Evolutionary conservation across 257 asterid species (phyloP), one percentile per base, ranked within the genome.

Genomic region (Solanum lycopersicoides): DNA sequence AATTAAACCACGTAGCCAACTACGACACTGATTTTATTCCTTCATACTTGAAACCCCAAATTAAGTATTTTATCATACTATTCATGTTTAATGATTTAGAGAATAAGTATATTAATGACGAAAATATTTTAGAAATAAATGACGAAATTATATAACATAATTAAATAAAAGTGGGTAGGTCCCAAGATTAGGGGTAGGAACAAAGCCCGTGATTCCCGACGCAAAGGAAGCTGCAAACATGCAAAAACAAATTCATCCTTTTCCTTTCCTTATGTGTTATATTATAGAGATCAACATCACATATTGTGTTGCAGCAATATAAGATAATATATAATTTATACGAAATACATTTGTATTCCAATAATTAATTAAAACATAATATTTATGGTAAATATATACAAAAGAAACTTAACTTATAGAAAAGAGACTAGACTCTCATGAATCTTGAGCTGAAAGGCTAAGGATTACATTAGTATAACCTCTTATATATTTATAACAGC

Each of bases 171-270:
- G 35, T 34, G 53, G 86, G 89, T 89, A 88, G 93, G 96, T 77
- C 93, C 90, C 83, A 89, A 84, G 71, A 88, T 89, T 88, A 88
- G 92, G 89, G 89, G 86, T 86, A 83, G 89, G 94, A 88, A 90
- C 94, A 94, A 90, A 85, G 83, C 92, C 94, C 95, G 95, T 92
- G 95, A 94, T 94, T 94, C 96, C 93, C 96, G 95, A 91, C 95
- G 95, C 91, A 91, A 90, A 91, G 94, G 95, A 89, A 92, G 95
- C 94, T 92, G 95, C 92, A 91, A 91, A 79, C 91, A 90, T 91
- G 91, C 93, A 90, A 68, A 73, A 88, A 73, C 90, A 42, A 56
- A 25, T 89, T 87, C 39, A 59, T 44, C 41, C 87, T 85, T 65
- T 66, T 20, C 14, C 73, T 75, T 74, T 59, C 9, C 59, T 74